Conservation (phyloP, 306 rosid species). For the Sphenostylis stenocarpa region DNA sequence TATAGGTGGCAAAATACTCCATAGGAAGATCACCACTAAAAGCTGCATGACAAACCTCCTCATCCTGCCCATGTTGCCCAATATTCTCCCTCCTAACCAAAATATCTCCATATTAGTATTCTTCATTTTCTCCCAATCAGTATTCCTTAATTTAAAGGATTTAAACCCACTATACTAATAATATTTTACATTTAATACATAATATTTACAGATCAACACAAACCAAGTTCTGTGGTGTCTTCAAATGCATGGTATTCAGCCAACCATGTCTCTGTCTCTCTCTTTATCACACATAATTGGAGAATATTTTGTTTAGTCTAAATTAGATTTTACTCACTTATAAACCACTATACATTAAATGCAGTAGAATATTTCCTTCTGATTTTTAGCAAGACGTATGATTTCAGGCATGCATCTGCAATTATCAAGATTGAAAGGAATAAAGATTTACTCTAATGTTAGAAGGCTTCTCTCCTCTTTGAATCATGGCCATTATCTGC, state of each 20-base stretch:
- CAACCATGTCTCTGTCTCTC: neutral
- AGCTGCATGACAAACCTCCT: too few relatives aligned
- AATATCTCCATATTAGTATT: too few relatives aligned
- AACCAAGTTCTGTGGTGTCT: neutral
- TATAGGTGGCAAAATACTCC: too few relatives aligned
- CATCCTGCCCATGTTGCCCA: too few relatives aligned
- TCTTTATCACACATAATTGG: neutral
- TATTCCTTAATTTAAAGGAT: too few relatives aligned
- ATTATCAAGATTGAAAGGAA: neutral
- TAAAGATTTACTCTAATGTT: constrained; percentile 63
- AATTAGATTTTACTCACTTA: neutral
- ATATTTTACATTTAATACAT: too few relatives aligned
- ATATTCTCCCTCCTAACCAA: too few relatives aligned
- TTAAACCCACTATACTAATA: too few relatives aligned
- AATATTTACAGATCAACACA: too few relatives aligned
- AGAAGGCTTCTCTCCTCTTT: constrained; percentile 88
- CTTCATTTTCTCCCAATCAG: too few relatives aligned
- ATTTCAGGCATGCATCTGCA: constrained; percentile 8
- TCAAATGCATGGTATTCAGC: neutral
- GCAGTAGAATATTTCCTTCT: neutral
- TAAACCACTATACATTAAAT: neutral
- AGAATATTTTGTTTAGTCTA: too few relatives aligned
- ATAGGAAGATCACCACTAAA: too few relatives aligned
- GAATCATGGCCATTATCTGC: constrained; percentile 93
- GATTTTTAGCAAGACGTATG: neutral